Evolutionary conservation across 1,139 yeast species (phyloP), one percentile per base, ranked within the genome.

Genomic region (Yamadazyma epiphylla): DNA sequence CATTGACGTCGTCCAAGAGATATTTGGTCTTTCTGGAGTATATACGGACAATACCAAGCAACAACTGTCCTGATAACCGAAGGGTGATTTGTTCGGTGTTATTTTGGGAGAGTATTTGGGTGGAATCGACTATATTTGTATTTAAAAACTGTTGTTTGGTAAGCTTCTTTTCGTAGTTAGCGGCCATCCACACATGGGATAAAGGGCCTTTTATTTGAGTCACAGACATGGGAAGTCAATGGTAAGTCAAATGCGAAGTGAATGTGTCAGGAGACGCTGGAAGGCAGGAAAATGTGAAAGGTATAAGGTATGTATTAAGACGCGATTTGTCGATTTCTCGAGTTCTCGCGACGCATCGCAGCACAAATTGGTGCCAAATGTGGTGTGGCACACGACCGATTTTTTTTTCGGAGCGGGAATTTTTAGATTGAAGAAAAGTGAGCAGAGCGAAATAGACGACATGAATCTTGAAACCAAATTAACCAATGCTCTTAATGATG

Each of bases 131-230:
- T 38, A 89, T 80, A 49, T 83, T 76, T 14, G 96, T 79, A 46
- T 74, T 79, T 31, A 87, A 61, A 29, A 84, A 70, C 50, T 88
- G 91, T 36, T 76, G 77, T 51, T 85, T 84, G 27, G 94, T 73
- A 27, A 89, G 70, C 46, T 83, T 84, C 48, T 80, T 77, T 46
- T 85, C 95, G 57, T 86, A 72, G 52, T 86, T 88, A 20, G 96
- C 91, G 3, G 96, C 96, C 32, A 89, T 70, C 96, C 96, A 89
- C 11, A 87, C 91, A 43, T 82, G 84, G 5, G 95, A 95, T 45
- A 88, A 63, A 2, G 95, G 94, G 3, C 95, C 94, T 50, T 81
- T 17, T 7, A 17, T 17, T 10, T 17, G 20, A 7, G 20, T 17
- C 12, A 22, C 6, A 10, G 6, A 10, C 24, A 22, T 10, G 12